Evolutionary conservation across 2,329 filamentous ascomycete genomes (phyloP), one percentile per base, ranked within the genome.

Genomic region (Paracoccidioides lutzii): DNA sequence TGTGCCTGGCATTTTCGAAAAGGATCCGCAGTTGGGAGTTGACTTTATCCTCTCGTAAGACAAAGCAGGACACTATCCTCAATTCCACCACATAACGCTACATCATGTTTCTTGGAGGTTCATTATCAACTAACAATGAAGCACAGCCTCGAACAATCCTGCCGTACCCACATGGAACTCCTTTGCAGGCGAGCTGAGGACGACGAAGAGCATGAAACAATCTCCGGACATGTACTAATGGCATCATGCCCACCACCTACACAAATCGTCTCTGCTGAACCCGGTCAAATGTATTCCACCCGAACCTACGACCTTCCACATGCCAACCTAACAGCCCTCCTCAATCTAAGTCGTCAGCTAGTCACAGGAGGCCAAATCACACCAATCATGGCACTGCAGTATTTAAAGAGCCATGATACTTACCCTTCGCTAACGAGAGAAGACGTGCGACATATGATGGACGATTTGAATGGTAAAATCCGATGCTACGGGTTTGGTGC

Each of bases 181-280:
- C 78, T 95, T 75, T 59, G 70, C 76, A 68, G 76, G 74, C 71
- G 74, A 53, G 57, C 76, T 59, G 71, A 74, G 51, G 73, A 79
- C 61, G 70, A 82, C 55, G 75, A 79, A 54, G 84, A 85, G 60
- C 79, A 79, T 61, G 81, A 85, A 57, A 78, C 69, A 1, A 72
- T 87, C 44, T 91, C 87, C 61, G 93, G 91, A 43, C 93, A 98
- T 70, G 90, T 88, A 4, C 76, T 97, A 62, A 97, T 97, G 91
- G 87, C 88, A 14, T 87, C 87, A 14, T 95, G 88, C 67, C 90
- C 91, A 49, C 88, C 90, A 4, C 81, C 83, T 53, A 78, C 75
- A 57, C 79, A 83, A 63, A 78, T 84, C 62, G 71, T 75, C 57
- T 73, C 74, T 46, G 75, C 78, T 37, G 79, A 80, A 1, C 60